Conservation (phyloP, 2,329 filamentous ascomycete genomes). For the Ilyonectria robusta region DNA sequence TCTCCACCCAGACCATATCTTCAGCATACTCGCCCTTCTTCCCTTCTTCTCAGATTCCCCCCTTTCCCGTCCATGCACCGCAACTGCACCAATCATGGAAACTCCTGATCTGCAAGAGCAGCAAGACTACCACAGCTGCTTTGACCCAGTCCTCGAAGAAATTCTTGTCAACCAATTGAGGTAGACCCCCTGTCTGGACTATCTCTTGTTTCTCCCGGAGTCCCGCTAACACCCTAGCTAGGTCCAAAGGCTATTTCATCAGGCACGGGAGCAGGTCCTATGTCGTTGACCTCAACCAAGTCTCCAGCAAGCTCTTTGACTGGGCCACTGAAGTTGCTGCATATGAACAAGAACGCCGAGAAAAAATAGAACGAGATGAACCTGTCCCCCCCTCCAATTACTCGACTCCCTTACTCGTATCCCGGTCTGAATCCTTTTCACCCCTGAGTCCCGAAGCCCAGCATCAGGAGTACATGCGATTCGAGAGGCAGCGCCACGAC, state of each 20-base stretch:
- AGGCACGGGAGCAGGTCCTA: background rate
- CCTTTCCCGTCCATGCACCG: no score
- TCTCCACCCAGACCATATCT: background rate
- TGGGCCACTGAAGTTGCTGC: background rate
- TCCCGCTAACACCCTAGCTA: no score
- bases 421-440: background rate
- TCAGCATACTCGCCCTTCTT: no score
- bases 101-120: no score
- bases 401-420: background rate
- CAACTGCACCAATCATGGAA: no score
- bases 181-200: background rate
- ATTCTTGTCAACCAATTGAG: background rate
- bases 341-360: background rate
- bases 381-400: background rate
- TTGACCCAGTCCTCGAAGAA: no score
- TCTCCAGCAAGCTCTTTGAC: slow-evolving; percentile 2
- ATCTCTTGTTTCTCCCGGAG: background rate
- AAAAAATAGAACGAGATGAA: background rate
- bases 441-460: background rate
- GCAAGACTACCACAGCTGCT: no score
- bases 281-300: slow-evolving; percentile 7
- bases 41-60: no score
- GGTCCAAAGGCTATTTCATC: background rate
- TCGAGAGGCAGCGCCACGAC: slow-evolving; percentile 30
- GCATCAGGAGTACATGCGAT: background rate